Conservation (phyloP, 495 filamentous ascomycete species). For the Hyaloscypha hepaticicola region DNA sequence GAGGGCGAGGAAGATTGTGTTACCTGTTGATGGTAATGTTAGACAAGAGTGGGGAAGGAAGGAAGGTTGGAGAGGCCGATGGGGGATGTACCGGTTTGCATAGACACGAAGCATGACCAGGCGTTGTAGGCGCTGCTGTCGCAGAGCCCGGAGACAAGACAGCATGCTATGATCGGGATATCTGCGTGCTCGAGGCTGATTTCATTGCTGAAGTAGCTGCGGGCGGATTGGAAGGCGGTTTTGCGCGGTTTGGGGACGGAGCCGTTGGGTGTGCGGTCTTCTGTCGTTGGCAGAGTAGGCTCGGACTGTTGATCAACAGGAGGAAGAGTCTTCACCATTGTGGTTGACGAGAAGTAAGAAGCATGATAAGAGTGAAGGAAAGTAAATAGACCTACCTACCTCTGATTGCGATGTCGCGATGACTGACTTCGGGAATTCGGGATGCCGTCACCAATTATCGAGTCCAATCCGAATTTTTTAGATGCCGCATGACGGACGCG, state of each 20-base stretch:
- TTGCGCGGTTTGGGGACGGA: constrained; percentile 5
- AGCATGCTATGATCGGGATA: constrained; percentile 53
- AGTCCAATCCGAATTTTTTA: background rate
- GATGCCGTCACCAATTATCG: background rate
- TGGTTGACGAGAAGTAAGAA: background rate
- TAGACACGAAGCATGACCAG: constrained; percentile 60
- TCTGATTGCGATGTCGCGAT: background rate
- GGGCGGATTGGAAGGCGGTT: background rate
- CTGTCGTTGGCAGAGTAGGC: constrained; percentile 19
- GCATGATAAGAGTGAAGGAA: constrained; percentile 5
- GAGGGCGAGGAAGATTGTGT: constrained; percentile 66
- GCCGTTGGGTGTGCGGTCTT: constrained; percentile 12
- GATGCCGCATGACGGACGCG: constrained; percentile 2
- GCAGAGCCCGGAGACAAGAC: constrained; percentile 57
- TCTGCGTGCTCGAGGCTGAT: constrained; percentile 49
- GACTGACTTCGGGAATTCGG: constrained; percentile 8
- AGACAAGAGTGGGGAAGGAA: background rate
- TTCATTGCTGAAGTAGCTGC: constrained; percentile 29
- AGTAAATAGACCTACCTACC: constrained; percentile 10
- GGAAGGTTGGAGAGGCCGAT: background rate
- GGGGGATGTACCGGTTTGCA: constrained; percentile 52
- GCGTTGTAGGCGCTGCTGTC: constrained; percentile 63
- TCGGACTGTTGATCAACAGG: background rate
- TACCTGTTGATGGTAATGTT: constrained; percentile 42
- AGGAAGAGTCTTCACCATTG: background rate